Evolutionary conservation across 192 early-diverging fungal species (phyloP).

Genomic region (Coemansia aciculifera): DNA sequence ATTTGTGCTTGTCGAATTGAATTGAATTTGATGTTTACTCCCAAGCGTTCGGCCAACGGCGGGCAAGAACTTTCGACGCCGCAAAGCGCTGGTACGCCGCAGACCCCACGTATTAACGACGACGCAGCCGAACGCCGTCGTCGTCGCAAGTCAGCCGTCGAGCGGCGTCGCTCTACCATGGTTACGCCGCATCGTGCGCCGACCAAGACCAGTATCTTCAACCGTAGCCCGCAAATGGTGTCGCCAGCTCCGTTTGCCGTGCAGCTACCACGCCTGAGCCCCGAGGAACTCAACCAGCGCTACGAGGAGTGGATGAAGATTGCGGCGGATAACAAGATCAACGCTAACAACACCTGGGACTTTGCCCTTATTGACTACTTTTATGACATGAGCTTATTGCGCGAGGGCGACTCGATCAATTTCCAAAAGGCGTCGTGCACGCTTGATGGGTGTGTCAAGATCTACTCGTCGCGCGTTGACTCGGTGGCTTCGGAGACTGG

Average conservation of each 20-base stretch:
- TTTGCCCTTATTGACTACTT: slow-evolving; percentile 98
- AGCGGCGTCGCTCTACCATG: slow-evolving; percentile 46
- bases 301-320: slow-evolving; percentile 98
- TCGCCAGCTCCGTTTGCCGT: slow-evolving; percentile 47
- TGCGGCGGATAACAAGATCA: slow-evolving; percentile 96
- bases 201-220: slow-evolving; percentile 35
- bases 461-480: slow-evolving; percentile 96
- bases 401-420: slow-evolving; percentile 96
- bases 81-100: slow-evolving; percentile 34
- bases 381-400: slow-evolving; percentile 88
- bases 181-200: slow-evolving; percentile 46
- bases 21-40: slow-evolving; percentile 33
- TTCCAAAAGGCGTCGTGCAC: slow-evolving; percentile 98
- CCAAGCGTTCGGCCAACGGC: slow-evolving; percentile 25
- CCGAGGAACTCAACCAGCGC: slow-evolving; percentile 61
- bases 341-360: slow-evolving; percentile 91
- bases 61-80: slow-evolving; percentile 30
- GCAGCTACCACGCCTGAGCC: slow-evolving; percentile 51
- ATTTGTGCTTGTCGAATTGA: neutral
- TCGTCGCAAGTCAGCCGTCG: slow-evolving; percentile 55
- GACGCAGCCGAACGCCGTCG: slow-evolving; percentile 55
- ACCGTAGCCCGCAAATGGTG: slow-evolving; percentile 34
- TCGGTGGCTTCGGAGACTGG: slow-evolving; percentile 92
- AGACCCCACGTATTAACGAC: slow-evolving; percentile 52
- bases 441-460: slow-evolving; percentile 94